Evolutionary conservation across 768 basidiomycete genomes (phyloP), one percentile per base, ranked within the genome.

Genomic region (Xerocomus potaroensis): DNA sequence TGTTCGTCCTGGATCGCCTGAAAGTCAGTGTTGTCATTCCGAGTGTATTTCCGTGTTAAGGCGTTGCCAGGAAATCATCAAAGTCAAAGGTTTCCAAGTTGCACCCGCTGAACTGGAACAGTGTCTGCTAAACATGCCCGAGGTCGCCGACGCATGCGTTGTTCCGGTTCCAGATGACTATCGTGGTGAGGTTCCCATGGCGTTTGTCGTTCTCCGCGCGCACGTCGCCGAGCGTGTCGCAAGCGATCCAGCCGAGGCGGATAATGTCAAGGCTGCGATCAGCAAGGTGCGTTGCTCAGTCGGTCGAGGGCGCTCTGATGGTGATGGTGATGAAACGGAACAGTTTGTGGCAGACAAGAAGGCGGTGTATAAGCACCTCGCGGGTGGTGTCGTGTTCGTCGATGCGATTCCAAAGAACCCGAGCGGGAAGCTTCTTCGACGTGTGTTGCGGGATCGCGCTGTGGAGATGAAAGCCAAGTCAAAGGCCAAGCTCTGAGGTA

Each of bases 41-140:
- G n/a, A 19, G 16, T 2, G 16, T 21, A 39, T 8, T 21, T 33
- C 11, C 8, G 22, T 18, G 21, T 41, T 47, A 29, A 49, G 68
- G 24, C 26, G 18, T 35, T 18, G 18, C 24, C 42, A 81, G 80
- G 83, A 84, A 65, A 72, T 84, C 23, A 66, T 86, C 58, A 86
- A 87, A 68, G 80, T 83, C 34, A 74, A 67, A 56, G 85, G 86
- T 3, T 83, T 82, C 59, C 84, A 87, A 58, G 84, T 87, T 1
- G 82, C 85, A 1, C 85, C 84, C 2, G 83, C 85, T 4, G 84
- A 85, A 51, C 69, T 86, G 8, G 84, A 86, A 56, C 84, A 77
- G 16, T 81, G 81, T 48, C 56, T 84, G n/a, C 60, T 84, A 21
- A 73, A 69, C 35, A 80, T 85, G 52, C 64, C 73, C 1, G 82